Evolutionary conservation across 2,329 filamentous ascomycete genomes (phyloP).

Genomic region (Phaeosphaeriaceae sp.): DNA sequence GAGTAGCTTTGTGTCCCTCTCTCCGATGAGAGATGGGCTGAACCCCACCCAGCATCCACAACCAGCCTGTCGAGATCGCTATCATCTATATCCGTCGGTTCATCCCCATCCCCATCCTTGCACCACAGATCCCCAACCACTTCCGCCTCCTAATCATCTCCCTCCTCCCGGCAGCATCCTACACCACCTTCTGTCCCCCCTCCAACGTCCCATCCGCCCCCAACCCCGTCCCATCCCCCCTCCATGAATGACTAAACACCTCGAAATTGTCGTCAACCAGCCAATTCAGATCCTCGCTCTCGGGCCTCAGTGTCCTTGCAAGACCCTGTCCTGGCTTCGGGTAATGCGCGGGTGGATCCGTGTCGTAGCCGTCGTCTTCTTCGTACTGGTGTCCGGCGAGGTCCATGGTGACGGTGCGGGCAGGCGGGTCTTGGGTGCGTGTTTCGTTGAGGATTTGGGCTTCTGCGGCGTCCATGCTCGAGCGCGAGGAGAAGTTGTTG

Average conservation of each 20-base stretch:
- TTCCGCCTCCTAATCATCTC: neutral
- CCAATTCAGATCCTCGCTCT: slow-evolving; percentile 67
- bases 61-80: slow-evolving; percentile 5
- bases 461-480: slow-evolving; percentile 40
- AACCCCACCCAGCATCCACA: neutral
- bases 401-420: slow-evolving; percentile 25
- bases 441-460: slow-evolving; percentile 41
- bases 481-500: slow-evolving; percentile 26
- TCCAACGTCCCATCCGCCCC: slow-evolving; percentile 36
- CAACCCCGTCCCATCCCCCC: slow-evolving; percentile 41
- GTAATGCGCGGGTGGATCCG: slow-evolving; percentile 63
- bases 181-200: slow-evolving; percentile 23
- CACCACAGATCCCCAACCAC: neutral
- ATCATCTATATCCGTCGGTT: slow-evolving; percentile 8
- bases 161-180: slow-evolving; percentile 7
- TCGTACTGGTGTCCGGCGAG: slow-evolving; percentile 35
- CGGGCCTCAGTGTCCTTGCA: slow-evolving; percentile 59
- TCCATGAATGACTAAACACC: slow-evolving; percentile 62
- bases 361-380: slow-evolving; percentile 61
- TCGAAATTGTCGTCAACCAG: slow-evolving; percentile 66
- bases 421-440: slow-evolving; percentile 18
- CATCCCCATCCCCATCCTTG: slow-evolving; percentile 3
- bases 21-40: neutral
- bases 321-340: slow-evolving; percentile 69
- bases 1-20: neutral